Evolutionary conservation across 108 stramenopile species (phyloP), one percentile per base, ranked within the genome.

Genomic region (Skeletonema costatum): DNA sequence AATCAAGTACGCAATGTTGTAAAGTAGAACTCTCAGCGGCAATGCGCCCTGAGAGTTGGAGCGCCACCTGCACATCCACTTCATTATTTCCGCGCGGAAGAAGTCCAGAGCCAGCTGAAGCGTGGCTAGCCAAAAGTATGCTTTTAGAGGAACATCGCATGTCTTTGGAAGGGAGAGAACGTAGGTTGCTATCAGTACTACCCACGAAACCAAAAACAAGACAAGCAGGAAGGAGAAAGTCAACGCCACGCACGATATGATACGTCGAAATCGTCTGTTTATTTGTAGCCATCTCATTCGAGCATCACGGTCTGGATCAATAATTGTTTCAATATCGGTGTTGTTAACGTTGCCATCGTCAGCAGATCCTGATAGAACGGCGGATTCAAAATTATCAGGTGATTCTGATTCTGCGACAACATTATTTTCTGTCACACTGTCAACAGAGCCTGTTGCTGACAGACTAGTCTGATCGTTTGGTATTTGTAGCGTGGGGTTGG

Each of bases 61-160:
- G 59, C 86, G 80, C 87, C 87, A 91, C 35, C 84, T 74, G 66
- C 88, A 88, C 66, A 86, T 74, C 53, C 74, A 64, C 42, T 84
- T 82, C 90, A 89, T 89, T 29, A 91, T 91, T 48, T 91, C 90
- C 11, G 74, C 74, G 7, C 90, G 90, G 64, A 91, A 91, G 14
- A 91, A 83, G 50, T 91, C 90, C 73, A 89, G 21, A n/a, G 89
- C 50, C 25, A 91, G 70, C 53, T 91, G 90, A 19, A 89, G 41
- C 8, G 90, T 89, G 1, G 86, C 88, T 32, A 91, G 60, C 90
- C 88, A 91, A 73, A 85, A 91, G 71, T 89, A 91, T n/a, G 61
- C 41, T 64, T 84, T 86, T 29, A 91, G 81, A 25, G 90, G 90
- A 48, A 91, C 80, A 70, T 91, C 90, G 51, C 90, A 91, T n/a